A percentile compares a stretch with the other conserved stretches of the same genome.
Evolutionary conservation across 2,329 filamentous ascomycete genomes (phyloP).

Genomic region (Sporothrix luriei): DNA sequence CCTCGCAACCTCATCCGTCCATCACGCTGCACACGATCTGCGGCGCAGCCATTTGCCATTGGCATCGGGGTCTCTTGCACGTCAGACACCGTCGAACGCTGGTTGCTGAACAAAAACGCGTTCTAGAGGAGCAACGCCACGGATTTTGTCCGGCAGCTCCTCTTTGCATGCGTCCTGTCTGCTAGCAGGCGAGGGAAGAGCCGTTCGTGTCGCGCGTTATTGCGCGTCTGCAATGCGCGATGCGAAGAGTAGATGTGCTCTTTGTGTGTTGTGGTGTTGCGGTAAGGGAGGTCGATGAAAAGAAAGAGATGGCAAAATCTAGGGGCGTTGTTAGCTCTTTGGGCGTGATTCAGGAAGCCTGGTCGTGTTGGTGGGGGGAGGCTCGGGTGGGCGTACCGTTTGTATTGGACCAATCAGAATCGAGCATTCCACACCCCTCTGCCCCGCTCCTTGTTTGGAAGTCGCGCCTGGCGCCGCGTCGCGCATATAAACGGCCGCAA

Average conservation of each 20-base stretch:
- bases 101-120: not conserved
- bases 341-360: constrained; percentile 16
- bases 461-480: constrained; percentile 40
- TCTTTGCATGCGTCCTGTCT: not conserved
- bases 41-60: not conserved
- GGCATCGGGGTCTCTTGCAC: not conserved
- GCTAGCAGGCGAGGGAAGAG: not conserved
- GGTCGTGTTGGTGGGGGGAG: constrained; percentile 11
- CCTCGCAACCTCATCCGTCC: not conserved
- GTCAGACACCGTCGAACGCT: not conserved
- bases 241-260: not conserved
- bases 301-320: not conserved
- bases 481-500: constrained; percentile 54
- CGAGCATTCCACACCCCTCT: constrained; percentile 30
- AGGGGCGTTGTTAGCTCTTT: not conserved
- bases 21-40: constrained; percentile 11
- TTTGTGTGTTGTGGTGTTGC: constrained; percentile 8
- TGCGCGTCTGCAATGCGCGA: not conserved
- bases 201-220: not conserved
- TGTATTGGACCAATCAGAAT: constrained; percentile 28
- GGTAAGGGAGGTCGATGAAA: not conserved
- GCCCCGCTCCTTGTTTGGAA: constrained; percentile 34
- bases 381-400: not conserved
- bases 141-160: not conserved
- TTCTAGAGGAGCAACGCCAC: constrained; percentile 1